These are phyloP conservation scores for Pseudogymnoascus sp. DNA, from an alignment of 2,329 filamentous ascomycete species.

Conservation along the genomic window DNA sequence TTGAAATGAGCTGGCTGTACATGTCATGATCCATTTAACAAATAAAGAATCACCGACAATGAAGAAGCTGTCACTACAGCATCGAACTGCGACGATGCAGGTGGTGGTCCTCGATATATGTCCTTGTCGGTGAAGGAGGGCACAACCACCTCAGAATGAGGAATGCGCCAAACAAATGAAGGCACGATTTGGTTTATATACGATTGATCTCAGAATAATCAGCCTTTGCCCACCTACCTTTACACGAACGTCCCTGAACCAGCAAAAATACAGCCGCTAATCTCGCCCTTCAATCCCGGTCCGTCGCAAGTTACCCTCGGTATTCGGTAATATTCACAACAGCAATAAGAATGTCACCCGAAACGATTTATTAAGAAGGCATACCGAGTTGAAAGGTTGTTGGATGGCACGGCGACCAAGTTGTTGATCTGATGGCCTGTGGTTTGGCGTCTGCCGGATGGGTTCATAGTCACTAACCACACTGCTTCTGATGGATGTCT, in stretches of 20 bases:
- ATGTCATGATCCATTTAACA: neutral
- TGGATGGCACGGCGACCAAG: neutral
- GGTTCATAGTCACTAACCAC: conserved; percentile 6
- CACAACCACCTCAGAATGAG: neutral
- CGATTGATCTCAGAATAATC: neutral
- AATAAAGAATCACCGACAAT: neutral
- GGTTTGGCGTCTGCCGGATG: neutral
- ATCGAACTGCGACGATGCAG: neutral
- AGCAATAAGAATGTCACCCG: neutral
- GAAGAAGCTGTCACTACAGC: neutral
- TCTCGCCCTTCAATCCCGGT: neutral
- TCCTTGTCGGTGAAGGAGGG: neutral
- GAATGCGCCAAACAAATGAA: neutral
- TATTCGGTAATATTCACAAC: neutral
- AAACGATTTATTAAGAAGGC: neutral
- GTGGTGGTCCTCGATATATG: neutral
- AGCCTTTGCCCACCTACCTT: neutral
- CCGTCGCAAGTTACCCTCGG: neutral
- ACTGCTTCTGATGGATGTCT: neutral
- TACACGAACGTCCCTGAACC: neutral
- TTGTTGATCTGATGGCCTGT: neutral
- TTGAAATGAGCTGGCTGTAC: neutral
- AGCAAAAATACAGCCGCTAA: neutral
- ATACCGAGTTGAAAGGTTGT: neutral
- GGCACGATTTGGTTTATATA: conserved; percentile 1